These are phyloP conservation scores for Mortierella sp. DNA, from an alignment of 371 early-diverging fungal genomes.

Conservation along the genomic window DNA sequence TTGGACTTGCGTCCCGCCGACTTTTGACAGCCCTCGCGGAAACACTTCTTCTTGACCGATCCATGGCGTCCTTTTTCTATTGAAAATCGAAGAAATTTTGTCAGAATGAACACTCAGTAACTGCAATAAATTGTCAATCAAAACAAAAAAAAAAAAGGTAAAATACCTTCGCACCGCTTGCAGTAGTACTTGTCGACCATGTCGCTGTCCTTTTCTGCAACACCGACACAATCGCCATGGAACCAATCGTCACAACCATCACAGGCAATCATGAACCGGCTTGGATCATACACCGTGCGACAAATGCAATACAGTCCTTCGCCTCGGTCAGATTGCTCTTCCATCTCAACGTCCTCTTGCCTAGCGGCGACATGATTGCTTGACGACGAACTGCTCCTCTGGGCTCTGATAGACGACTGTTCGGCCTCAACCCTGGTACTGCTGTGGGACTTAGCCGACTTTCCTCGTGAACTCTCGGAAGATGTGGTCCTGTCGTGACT, in stretches of 20 bases:
- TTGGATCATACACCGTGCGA: slow-evolving; percentile 65
- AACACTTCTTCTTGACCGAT: slow-evolving; percentile 66
- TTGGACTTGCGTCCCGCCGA: slow-evolving; percentile 45
- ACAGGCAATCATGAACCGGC: slow-evolving; percentile 76
- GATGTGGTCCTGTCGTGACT: not conserved
- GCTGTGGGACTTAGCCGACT: not conserved
- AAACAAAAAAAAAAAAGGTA: not conserved
- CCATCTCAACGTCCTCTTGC: not conserved
- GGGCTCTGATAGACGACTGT: not conserved
- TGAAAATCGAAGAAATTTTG: not conserved
- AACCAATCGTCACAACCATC: slow-evolving; percentile 78
- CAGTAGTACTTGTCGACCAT: slow-evolving; percentile 73
- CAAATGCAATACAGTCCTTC: slow-evolving; percentile 68
- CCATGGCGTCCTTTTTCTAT: slow-evolving; percentile 62
- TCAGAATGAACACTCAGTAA: not conserved
- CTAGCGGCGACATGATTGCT: not conserved
- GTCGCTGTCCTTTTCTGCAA: slow-evolving; percentile 69
- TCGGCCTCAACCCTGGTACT: not conserved
- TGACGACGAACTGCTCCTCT: not conserved
- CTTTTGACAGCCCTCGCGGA: slow-evolving; percentile 61
- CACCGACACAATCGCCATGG: slow-evolving; percentile 76
- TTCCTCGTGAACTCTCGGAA: not conserved
- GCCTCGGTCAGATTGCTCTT: slow-evolving; percentile 12
- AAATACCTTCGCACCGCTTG: slow-evolving; percentile 62
- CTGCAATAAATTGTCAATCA: not conserved